These are phyloP conservation scores for Acanthamoeba royreba DNA, from an alignment of 208 protist genomes.

Conservation along the genomic window DNA sequence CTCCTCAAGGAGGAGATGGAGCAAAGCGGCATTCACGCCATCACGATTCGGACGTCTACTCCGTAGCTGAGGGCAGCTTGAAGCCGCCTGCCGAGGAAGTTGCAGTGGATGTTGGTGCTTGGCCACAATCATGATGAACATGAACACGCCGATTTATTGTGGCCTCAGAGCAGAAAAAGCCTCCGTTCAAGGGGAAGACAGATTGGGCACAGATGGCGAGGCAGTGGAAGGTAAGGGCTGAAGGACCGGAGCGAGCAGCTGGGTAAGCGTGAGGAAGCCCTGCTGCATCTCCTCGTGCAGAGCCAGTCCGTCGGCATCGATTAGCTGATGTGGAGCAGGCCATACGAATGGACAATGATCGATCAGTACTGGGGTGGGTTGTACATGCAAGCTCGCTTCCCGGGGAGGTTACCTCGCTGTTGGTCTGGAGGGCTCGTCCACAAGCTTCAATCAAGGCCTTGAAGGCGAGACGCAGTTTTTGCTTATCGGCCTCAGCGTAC, in stretches of 20 bases:
- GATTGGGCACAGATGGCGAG: neutral
- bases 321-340: neutral
- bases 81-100: too few species aligned
- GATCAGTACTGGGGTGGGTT: neutral
- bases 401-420: neutral
- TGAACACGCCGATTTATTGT: neutral
- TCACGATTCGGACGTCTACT: neutral
- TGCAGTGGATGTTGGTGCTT: too few species aligned
- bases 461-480: neutral
- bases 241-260: neutral
- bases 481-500: neutral
- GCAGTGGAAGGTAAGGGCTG: neutral
- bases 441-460: neutral
- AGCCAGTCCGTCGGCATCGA: neutral
- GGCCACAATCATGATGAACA: neutral
- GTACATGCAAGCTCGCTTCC: neutral
- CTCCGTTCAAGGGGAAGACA: neutral
- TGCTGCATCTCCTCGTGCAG: neutral
- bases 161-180: neutral
- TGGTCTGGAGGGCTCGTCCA: neutral
- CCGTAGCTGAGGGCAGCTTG: too few species aligned
- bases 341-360: neutral
- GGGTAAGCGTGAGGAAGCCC: neutral
- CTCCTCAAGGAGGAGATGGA: neutral
- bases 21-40: neutral